Percentiles rank a stretch among this genome's conserved stretches.
Evolutionary conservation across 768 basidiomycete species (phyloP).

Genomic region (Boletus fagicola): DNA sequence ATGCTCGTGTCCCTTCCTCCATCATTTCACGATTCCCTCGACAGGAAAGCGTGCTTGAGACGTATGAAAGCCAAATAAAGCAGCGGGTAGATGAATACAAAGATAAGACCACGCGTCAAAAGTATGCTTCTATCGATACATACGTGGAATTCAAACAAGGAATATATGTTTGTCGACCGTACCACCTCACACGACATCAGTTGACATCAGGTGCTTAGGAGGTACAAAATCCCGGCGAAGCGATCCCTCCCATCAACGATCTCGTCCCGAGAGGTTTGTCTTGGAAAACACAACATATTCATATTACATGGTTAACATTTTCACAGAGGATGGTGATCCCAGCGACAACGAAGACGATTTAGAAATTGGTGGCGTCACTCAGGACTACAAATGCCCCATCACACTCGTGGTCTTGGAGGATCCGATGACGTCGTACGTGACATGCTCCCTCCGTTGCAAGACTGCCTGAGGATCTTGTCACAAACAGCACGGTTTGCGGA

Average conservation of each 20-base stretch:
- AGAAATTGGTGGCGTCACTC: slow-evolving; percentile 81
- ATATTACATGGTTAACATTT: background rate
- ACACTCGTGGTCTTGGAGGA: slow-evolving; percentile 63
- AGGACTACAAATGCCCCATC: slow-evolving; percentile 83
- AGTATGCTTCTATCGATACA: slow-evolving; percentile 60
- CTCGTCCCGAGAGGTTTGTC: slow-evolving; percentile 64
- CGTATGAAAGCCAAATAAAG: slow-evolving; percentile 50
- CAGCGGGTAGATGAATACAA: slow-evolving; percentile 46
- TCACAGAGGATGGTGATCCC: slow-evolving; percentile 71
- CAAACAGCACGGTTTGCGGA: slow-evolving; percentile 57
- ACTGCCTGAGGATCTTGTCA: background rate
- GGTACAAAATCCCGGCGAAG: slow-evolving; percentile 56
- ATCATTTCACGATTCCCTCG: background rate
- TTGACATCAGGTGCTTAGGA: slow-evolving; percentile 46
- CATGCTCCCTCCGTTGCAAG: background rate
- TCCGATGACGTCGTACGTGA: slow-evolving; percentile 77
- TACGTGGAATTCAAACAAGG: slow-evolving; percentile 63
- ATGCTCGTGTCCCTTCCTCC: background rate
- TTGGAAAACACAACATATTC: too few species aligned
- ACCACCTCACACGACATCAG: background rate
- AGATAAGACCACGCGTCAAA: slow-evolving; percentile 70
- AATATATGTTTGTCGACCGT: slow-evolving; percentile 55
- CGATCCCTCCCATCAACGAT: slow-evolving; percentile 77
- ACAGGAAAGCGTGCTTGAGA: slow-evolving; percentile 51
- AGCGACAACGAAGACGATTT: slow-evolving; percentile 88